Conservation (phyloP, 2,329 filamentous ascomycete genomes). For the Nectriaceae sp. region DNA sequence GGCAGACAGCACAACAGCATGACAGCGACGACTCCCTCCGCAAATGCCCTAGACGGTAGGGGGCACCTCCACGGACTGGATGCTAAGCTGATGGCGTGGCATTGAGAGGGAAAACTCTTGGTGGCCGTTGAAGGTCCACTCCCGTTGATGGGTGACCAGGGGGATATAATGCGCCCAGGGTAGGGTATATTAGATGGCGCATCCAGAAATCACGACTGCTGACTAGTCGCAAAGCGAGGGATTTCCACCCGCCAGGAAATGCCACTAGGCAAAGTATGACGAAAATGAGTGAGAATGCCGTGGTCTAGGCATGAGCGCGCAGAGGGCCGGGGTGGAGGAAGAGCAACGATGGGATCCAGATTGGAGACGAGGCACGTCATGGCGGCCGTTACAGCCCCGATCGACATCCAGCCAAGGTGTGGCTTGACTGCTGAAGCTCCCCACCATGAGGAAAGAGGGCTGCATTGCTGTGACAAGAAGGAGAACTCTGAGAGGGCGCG, state of each 20-base stretch:
- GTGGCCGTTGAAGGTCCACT: conserved; percentile 22
- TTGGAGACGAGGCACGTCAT: conserved; percentile 28
- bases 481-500: not conserved
- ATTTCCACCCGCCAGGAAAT: conserved; percentile 28
- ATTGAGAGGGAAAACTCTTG: conserved; percentile 24
- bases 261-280: conserved; percentile 25
- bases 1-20: conserved; percentile 17
- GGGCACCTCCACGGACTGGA: conserved; percentile 17
- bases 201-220: conserved; percentile 23
- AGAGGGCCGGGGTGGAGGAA: conserved; percentile 20
- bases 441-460: conserved; percentile 15
- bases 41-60: conserved; percentile 10
- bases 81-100: conserved; percentile 28
- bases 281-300: conserved; percentile 24
- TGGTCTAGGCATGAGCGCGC: conserved; percentile 10
- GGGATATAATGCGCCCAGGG: conserved; percentile 33
- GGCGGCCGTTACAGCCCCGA: conserved; percentile 18
- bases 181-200: conserved; percentile 31
- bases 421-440: conserved; percentile 21
- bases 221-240: conserved; percentile 24
- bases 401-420: conserved; percentile 24
- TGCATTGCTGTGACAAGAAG: not conserved
- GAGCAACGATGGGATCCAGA: conserved; percentile 16
- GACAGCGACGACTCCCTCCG: conserved; percentile 18
- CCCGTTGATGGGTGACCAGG: conserved; percentile 24